Evolutionary conservation across 164 flowering plant genomes (phyloP), one percentile per base, ranked within the genome.

Genomic region (Kalanchoe fedtschenkoi): DNA sequence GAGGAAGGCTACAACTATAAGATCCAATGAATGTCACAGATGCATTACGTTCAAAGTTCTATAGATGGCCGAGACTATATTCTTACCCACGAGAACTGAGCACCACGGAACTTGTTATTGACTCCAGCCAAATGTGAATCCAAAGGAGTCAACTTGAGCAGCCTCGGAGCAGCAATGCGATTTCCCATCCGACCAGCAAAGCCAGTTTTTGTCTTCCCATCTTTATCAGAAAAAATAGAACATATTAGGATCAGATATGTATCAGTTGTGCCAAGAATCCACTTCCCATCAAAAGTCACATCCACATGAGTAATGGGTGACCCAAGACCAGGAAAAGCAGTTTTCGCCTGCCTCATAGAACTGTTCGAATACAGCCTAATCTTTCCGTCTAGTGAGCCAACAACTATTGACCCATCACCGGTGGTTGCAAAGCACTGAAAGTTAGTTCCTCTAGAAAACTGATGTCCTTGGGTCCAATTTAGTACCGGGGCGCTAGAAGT

Each of bases 251-350:
- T 78, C 79, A 92, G 71, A 71, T 89, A 89, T 6, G 93, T 83
- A 69, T 92, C 91, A 6, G 97, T 89, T 0, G 97, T 92, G 28
- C 93, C 99, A 83, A 95, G 68, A 62, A 95, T 81, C 99, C 99
- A 95, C 72, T 84, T 95, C 57, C 99, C 99, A 71, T 95, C 99
- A 81, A 70, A 95, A 19, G 99, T 95, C 42, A 87, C 97, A 77
- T 95, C 99, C 38, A 95, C 97, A 71, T 91, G 91, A 61, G 93
- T 91, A 33, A 95, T 82, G 2, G 97, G 96, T 0, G 93, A 85
- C 22, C 99, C 99, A 68, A 95, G 91, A 28, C 99, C 97, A 1
- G 99, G 99, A 63, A 95, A 91, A 39, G 99, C 97, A 28, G 99
- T 95, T 71, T 95, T 95, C 28, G 99, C 99, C 74, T 75, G 83